Evolutionary conservation across 768 basidiomycete genomes (phyloP), one percentile per base, ranked within the genome.

Genomic region (Mycena haematopus): DNA sequence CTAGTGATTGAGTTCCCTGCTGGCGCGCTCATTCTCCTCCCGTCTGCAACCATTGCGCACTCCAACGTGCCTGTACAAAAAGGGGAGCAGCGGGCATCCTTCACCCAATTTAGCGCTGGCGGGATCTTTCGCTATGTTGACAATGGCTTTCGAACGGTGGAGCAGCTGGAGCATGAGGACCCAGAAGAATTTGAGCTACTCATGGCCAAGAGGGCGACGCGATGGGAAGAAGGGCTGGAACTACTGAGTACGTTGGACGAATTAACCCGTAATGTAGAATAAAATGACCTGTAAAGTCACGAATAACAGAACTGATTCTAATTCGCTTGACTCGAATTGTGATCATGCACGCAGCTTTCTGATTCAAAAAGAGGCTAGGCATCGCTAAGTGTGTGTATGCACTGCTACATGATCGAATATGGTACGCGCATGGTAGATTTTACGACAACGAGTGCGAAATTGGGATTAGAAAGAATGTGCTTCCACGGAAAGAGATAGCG

Each of bases 1-100:
- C 58, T 76, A 0, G 50, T 75, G 1, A 55, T 73, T 5, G 70
- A 72, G 53, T 76, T 73, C 42, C 72, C 70, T 0, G 60, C 65
- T 14, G 70, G 69, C 3, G 6, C 36, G 36, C 45, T 46, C 4
- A 46, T 46, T 22, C 45, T 46, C 22, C 21, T 46, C 22, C 45
- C 45, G 11, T 46, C 45, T 2, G n/a, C n/a, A n/a, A 46, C 45
- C 1, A 24, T 46, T 9, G 45, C 45, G 4, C 45, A 46, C 24
- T 46, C 45, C 13, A 46, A 46, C 10, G 21, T 46, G 1, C 45
- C 45, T 11, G 45, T 46, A 2, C 45, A 46, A 10, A 22, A 24
- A 1, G 45, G 24, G 1, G 45, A 46, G 2, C 10, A 22, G 22
- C 45, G 45, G 2, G 22, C 6, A 0, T 46, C 45, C 22, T 46